Percentiles rank a stretch among this genome's conserved stretches.
Evolutionary conservation across 2,329 filamentous ascomycete genomes (phyloP).

Genomic region (Tolypocladium tropicale): DNA sequence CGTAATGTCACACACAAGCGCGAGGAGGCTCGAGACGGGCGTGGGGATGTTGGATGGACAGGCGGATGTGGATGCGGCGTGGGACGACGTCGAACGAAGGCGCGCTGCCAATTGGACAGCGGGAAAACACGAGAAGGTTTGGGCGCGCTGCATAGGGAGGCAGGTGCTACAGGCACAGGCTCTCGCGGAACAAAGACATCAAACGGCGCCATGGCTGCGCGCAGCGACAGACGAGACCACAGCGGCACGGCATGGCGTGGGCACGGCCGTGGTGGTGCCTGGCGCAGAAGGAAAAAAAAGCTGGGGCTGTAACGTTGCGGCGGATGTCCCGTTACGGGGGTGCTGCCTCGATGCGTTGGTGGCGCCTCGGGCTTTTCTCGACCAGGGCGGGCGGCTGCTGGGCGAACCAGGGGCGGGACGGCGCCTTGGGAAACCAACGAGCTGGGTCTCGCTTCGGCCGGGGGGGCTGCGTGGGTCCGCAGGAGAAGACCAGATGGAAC

Average conservation of each 20-base stretch:
- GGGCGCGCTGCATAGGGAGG: no score
- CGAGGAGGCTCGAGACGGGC: background rate
- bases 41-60: background rate
- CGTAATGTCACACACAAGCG: background rate
- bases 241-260: background rate
- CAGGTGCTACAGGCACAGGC: no score
- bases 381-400: background rate
- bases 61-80: background rate
- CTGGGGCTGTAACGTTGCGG: conserved; percentile 15
- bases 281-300: conserved; percentile 1
- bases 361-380: background rate
- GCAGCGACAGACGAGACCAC: background rate
- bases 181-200: background rate
- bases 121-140: no score
- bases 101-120: background rate
- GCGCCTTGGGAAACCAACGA: background rate
- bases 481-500: background rate
- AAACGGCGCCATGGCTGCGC: background rate
- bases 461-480: no score
- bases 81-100: background rate
- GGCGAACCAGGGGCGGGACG: background rate
- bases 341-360: background rate
- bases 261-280: background rate
- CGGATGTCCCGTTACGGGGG: no score
- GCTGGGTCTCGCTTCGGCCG: background rate